These are phyloP conservation scores for Mycena vulgaris DNA, from an alignment of 768 basidiomycete species.

Conservation along the genomic window DNA sequence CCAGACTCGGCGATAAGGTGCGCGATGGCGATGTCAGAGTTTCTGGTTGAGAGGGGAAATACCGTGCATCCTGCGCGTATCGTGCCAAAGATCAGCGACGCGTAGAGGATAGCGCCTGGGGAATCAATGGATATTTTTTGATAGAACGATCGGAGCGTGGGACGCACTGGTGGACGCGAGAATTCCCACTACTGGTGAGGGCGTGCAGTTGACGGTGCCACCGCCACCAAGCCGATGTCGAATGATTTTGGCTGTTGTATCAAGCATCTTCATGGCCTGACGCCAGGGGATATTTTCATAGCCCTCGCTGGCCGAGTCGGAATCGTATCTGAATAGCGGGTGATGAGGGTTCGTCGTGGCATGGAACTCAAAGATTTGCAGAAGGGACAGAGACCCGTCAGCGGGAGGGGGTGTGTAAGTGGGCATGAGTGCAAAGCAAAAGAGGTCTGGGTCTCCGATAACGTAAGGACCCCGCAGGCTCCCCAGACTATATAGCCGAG, in stretches of 20 bases:
- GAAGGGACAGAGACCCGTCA: slow-evolving; percentile 10
- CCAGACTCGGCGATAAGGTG: slow-evolving; percentile 20
- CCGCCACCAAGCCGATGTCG: slow-evolving; percentile 6
- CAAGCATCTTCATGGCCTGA: slow-evolving; percentile 11
- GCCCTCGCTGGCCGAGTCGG: slow-evolving; percentile 3
- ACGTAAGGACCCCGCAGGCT: too few species aligned
- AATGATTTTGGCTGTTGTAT: slow-evolving; percentile 17
- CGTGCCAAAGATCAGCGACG: slow-evolving; percentile 8
- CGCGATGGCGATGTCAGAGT: not conserved
- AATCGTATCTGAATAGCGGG: slow-evolving; percentile 21
- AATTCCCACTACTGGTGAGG: slow-evolving; percentile 12
- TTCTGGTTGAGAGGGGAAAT: not conserved
- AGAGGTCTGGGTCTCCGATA: too few species aligned
- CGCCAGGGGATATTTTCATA: slow-evolving; percentile 22
- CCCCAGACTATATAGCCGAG: too few species aligned
- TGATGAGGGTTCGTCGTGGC: slow-evolving; percentile 12
- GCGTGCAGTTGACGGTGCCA: not conserved
- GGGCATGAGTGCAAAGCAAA: too few species aligned
- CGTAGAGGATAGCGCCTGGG: slow-evolving; percentile 17
- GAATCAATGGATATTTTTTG: not conserved
- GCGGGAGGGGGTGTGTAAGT: not conserved
- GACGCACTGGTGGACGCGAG: slow-evolving; percentile 14
- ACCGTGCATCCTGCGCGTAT: not conserved
- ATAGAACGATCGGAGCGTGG: not conserved
- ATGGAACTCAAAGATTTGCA: slow-evolving; percentile 14